Conservation (phyloP, 306 rosid genomes). For the Cicer chorassanicum region DNA sequence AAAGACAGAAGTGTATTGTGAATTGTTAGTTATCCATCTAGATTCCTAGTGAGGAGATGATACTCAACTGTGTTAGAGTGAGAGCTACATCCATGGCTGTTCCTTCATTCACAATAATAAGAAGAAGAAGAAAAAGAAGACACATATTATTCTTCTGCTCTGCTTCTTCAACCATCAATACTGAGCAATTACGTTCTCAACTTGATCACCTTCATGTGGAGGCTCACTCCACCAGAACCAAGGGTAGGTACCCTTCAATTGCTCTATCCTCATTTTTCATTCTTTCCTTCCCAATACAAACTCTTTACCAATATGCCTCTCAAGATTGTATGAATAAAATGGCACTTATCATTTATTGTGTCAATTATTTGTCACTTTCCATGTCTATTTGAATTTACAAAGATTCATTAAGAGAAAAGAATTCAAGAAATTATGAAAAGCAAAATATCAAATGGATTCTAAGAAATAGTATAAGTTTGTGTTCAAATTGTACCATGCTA, state of each 20-base stretch:
- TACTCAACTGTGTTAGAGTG: constrained; percentile 47
- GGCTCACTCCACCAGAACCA: constrained; percentile 68
- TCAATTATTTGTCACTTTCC: constrained; percentile 1
- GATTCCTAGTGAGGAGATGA: constrained; percentile 21
- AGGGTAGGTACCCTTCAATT: constrained; percentile 52
- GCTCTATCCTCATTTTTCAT: background rate
- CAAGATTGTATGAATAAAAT: constrained; percentile 13
- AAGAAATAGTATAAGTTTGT: background rate
- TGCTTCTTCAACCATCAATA: constrained; percentile 56
- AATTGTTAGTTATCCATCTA: too few species aligned
- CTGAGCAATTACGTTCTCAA: constrained; percentile 71
- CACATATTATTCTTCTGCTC: constrained; percentile 34
- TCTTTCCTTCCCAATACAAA: background rate
- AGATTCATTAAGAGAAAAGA: background rate
- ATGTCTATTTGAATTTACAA: background rate
- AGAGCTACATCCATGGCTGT: constrained; percentile 50
- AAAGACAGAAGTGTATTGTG: too few species aligned
- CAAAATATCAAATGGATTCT: background rate
- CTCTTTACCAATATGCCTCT: constrained; percentile 6
- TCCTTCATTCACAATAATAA: constrained; percentile 24
- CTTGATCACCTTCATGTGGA: constrained; percentile 79
- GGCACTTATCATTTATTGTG: background rate
- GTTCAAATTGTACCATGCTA: constrained; percentile 1
- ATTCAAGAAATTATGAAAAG: background rate
- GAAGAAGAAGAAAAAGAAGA: constrained; percentile 21